Conservation (phyloP, 345 rosid species). For the Turritis glabra region DNA sequence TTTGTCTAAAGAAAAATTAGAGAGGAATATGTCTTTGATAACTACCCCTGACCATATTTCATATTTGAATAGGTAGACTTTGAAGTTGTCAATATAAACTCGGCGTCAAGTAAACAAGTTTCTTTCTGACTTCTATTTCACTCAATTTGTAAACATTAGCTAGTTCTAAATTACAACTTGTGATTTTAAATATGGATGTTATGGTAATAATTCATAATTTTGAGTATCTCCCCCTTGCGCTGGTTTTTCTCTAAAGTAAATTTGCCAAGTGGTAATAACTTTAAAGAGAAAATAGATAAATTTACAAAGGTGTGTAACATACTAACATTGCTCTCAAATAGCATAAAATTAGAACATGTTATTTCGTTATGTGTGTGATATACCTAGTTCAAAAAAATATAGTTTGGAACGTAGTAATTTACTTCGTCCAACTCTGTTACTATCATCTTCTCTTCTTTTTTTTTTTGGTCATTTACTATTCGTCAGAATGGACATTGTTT, state of each 20-base stretch:
- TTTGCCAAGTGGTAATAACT: neutral
- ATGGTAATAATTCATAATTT: neutral
- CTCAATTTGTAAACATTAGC: neutral
- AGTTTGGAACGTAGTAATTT: too few relatives aligned
- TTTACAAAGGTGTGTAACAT: neutral
- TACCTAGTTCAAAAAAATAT: too few relatives aligned
- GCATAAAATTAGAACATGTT: too few relatives aligned
- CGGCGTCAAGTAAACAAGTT: neutral
- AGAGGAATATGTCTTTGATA: conserved; percentile 2
- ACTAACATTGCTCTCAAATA: neutral
- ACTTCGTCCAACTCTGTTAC: too few relatives aligned
- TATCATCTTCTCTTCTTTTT: too few relatives aligned
- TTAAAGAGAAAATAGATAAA: neutral
- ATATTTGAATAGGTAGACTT: neutral
- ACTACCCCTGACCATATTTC: conserved; percentile 4
- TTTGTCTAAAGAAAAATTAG: neutral
- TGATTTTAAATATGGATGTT: neutral
- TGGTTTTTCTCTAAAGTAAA: neutral
- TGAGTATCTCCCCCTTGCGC: neutral
- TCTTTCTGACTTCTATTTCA: neutral
- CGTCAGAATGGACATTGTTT: too few relatives aligned
- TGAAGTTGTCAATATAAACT: conserved; percentile 11
- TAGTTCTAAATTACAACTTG: neutral
- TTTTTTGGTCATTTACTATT: too few relatives aligned
- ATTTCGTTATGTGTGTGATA: too few relatives aligned